Conservation (phyloP, 2,329 filamentous ascomycete species). For the Scytalidium lignicola region DNA sequence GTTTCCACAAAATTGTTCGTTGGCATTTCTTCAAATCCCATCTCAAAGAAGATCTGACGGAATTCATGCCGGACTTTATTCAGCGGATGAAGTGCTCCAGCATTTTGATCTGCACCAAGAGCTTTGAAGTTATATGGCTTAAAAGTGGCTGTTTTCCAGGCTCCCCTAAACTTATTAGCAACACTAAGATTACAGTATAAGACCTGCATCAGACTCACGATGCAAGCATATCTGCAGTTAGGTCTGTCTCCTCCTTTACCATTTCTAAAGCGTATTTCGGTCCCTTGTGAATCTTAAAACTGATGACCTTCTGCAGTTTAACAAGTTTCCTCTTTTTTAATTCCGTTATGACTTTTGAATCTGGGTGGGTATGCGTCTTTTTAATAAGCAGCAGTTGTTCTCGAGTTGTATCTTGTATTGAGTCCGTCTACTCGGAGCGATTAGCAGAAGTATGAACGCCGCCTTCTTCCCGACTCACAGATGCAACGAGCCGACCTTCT, state of each 20-base stretch:
- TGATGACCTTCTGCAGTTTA: constrained; percentile 75
- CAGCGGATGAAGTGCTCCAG: constrained; percentile 62
- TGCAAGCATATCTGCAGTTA: constrained; percentile 88
- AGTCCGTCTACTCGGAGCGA: constrained; percentile 44
- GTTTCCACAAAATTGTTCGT: constrained; percentile 92
- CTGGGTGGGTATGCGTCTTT: constrained; percentile 61
- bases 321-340: constrained; percentile 91
- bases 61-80: constrained; percentile 97
- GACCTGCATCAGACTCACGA: constrained; percentile 32
- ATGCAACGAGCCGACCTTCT: constrained; percentile 49
- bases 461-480: constrained; percentile 33
- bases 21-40: constrained; percentile 98
- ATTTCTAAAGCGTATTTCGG: constrained; percentile 85
- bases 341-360: constrained; percentile 73
- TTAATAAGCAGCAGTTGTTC: constrained; percentile 71
- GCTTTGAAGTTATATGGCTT: constrained; percentile 76
- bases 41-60: constrained; percentile 97
- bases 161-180: constrained; percentile 45
- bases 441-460: background rate
- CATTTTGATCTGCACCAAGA: constrained; percentile 55
- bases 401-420: constrained; percentile 74
- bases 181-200: constrained; percentile 4
- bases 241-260: constrained; percentile 86
- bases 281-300: constrained; percentile 79
- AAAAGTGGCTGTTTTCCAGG: constrained; percentile 90